Base-by-base conservation (phyloP, 225 moss, liverwort and hornwort genomes). In the Ulota crispa region DNA sequence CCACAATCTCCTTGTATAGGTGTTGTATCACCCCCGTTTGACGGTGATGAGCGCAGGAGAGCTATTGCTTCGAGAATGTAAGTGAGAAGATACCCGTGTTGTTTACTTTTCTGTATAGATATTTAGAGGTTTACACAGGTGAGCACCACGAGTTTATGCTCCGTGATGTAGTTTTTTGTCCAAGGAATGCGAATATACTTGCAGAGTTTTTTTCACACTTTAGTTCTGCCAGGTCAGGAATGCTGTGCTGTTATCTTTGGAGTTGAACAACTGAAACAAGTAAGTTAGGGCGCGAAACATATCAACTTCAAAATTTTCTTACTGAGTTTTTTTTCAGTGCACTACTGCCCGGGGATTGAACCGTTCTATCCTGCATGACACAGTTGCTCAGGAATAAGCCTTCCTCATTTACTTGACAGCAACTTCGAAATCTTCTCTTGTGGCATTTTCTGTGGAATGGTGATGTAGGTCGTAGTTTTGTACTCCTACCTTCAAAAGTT, bases 1-100 rank as follows among this genome's bases (percentile, higher is more conserved):
- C 66, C 72, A 55, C 83, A 50, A 57, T 66, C 79, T 73, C 52
- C 57, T 67, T 47, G 15, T 68, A 67, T 64, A 72, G 71, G 19
- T 78, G 64, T 20, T 78, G 64, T 20, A 32, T 73, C 28, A 21
- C 37, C 34, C 14, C 62, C 67, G 68, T 79, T 75, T 76, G 61
- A 62, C 50, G 39, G 15, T 53, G 3, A 47, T 61, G 70, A 80
- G 70, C 62, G 4, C 9, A 16, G n/a, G 62, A 66, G 65, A 16
- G 23, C 5, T 8, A 42, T 37, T 36, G 20, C 16, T 42, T 10
- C 24, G 28, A 19, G 11, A 52, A 43, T 9, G 39, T 60, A 45
- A 47, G 34, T 31, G 19, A 28, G 59, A 75, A 45, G 4, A 41
- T 64, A 55, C 45, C 18, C 19, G 5, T 50, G 2, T 30, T 28